Evolutionary conservation across 257 asterid species (phyloP).

Genomic region (Solanum pimpinellifolium): DNA sequence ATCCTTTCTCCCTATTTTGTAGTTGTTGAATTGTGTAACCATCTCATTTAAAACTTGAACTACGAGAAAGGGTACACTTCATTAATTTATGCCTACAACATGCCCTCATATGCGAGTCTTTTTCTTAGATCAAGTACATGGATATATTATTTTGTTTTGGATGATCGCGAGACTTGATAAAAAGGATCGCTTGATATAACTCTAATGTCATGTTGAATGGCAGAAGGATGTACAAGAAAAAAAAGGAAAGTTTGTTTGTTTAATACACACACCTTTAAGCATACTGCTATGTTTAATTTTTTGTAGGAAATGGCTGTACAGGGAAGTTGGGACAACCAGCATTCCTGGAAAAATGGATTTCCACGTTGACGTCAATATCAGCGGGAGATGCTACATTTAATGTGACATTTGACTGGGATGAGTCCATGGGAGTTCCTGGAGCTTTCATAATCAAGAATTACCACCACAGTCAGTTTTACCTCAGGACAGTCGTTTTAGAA

Average conservation of each 20-base stretch:
- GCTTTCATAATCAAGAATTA: conserved; percentile 55
- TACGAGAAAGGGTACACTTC: background rate
- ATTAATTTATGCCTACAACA: background rate
- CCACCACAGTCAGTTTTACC: conserved; percentile 65
- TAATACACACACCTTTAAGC: background rate
- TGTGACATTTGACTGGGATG: conserved; percentile 58
- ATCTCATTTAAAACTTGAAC: background rate
- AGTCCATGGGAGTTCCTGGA: conserved; percentile 61
- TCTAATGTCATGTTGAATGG: background rate
- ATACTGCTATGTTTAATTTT: background rate
- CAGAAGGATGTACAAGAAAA: background rate
- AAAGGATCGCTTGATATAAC: background rate
- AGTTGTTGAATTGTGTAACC: background rate
- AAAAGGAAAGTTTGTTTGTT: background rate
- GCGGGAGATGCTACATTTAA: conserved; percentile 41
- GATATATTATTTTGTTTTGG: background rate
- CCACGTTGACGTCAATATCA: conserved; percentile 40
- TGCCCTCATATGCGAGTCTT: background rate
- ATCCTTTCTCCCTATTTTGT: background rate
- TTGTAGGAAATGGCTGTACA: conserved; percentile 26
- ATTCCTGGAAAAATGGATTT: conserved; percentile 50
- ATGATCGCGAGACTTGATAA: background rate
- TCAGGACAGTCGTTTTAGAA: conserved; percentile 47
- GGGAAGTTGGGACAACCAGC: conserved; percentile 73
- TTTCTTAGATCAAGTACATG: background rate